phyloP scores from a whole-genome alignment of 768 basidiomycete genomes.

The Dictyophora rubrovolvata region DNA sequence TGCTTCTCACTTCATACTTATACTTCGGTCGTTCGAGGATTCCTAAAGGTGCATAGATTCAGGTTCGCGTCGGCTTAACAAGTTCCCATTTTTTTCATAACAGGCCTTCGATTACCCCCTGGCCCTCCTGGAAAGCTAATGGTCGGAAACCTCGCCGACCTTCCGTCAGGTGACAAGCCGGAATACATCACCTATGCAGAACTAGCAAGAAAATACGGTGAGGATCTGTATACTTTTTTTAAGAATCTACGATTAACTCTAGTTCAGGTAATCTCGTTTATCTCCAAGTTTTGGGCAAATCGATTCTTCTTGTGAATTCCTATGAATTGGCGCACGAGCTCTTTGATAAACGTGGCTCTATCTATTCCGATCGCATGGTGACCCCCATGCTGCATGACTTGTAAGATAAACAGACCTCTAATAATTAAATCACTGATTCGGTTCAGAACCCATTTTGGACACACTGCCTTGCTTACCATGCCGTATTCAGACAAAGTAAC shows the following conservation, averaged over 20 bases:
- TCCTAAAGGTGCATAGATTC: no score
- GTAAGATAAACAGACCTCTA: background rate
- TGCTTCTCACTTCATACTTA: no score
- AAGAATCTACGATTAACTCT: background rate
- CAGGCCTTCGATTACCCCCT: background rate
- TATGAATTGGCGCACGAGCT: conserved; percentile 19
- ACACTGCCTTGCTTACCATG: no score
- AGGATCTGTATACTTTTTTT: background rate
- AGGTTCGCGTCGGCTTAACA: no score
- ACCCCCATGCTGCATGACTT: conserved; percentile 9
- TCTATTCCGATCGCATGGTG: conserved; percentile 19
- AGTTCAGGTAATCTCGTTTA: conserved; percentile 6
- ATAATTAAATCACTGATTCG: background rate
- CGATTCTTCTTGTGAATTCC: conserved; percentile 18
- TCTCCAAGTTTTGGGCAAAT: background rate
- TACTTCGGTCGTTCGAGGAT: no score
- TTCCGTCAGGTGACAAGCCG: background rate
- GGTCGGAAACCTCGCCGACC: background rate
- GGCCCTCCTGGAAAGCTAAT: background rate
- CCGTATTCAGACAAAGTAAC: no score
- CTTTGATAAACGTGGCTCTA: conserved; percentile 17
- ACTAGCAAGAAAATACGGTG: background rate
- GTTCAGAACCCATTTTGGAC: no score
- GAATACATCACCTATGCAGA: background rate
- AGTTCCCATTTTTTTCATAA: background rate